These are phyloP conservation scores for Mucuna pruriens DNA, from an alignment of 306 rosid species.

Conservation along the genomic window DNA sequence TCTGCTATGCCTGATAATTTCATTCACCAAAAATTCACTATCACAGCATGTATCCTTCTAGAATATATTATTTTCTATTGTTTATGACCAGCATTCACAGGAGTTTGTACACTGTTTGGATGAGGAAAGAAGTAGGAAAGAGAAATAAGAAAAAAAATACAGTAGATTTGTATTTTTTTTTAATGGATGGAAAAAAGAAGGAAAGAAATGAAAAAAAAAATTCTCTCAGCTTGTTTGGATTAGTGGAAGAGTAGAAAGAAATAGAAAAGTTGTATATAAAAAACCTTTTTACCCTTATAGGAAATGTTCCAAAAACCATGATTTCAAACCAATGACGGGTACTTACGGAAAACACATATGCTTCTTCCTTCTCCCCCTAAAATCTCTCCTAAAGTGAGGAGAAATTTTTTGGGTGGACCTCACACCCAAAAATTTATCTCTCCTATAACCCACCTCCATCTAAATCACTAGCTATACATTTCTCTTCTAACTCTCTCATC, in stretches of 20 bases:
- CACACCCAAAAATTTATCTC: not conserved
- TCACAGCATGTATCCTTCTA: not conserved
- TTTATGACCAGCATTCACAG: not conserved
- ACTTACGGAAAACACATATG: not conserved
- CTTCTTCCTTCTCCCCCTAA: not conserved
- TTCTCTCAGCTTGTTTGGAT: not conserved
- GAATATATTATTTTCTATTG: not conserved
- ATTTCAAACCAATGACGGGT: not conserved
- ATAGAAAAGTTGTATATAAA: not conserved
- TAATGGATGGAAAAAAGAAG: not conserved
- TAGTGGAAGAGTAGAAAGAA: not conserved
- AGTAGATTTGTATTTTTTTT: not conserved
- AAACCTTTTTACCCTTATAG: not conserved
- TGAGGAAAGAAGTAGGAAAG: not conserved
- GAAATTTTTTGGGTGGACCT: not conserved
- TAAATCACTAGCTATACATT: not conserved
- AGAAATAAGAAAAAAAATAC: not conserved
- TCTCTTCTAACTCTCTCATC: not conserved
- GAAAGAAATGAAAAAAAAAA: not conserved
- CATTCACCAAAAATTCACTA: not conserved
- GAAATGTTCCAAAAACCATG: not conserved
- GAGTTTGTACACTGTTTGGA: not conserved
- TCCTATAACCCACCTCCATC: not conserved
- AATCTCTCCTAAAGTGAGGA: not conserved
- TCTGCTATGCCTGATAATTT: not conserved